Percentiles rank a stretch among this genome's conserved stretches.
Evolutionary conservation across 106 monocot genomes (phyloP).

Genomic region (Xerophyta viscosa): DNA sequence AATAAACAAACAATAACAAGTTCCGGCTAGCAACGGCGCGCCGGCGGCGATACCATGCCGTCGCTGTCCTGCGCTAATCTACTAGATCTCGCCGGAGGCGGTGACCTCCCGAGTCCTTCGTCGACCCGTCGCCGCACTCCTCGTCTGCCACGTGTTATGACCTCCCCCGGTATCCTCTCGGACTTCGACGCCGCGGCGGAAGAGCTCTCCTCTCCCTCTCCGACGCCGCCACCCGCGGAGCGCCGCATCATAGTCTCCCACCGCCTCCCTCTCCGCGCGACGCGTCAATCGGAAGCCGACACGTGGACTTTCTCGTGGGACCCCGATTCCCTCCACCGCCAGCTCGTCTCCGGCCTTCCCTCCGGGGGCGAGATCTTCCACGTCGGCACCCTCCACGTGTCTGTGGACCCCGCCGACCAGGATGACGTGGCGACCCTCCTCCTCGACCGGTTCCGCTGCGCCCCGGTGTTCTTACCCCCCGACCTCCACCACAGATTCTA

Average conservation of each 20-base stretch:
- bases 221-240: constrained; percentile 1
- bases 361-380: constrained; percentile 30
- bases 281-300: constrained; percentile 16
- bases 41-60: no score
- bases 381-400: constrained; percentile 51
- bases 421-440: constrained; percentile 37
- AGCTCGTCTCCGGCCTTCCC: constrained; percentile 65
- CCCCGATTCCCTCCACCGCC: constrained; percentile 43
- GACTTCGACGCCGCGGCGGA: no score
- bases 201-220: no score
- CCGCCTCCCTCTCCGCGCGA: constrained; percentile 29
- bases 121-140: no score
- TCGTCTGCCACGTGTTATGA: constrained; percentile 27
- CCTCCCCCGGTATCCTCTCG: constrained; percentile 36
- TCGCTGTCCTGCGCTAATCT: constrained; percentile 63
- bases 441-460: constrained; percentile 42
- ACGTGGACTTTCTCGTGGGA: constrained; percentile 38
- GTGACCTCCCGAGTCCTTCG: no score
- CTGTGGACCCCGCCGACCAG: constrained; percentile 21
- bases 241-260: constrained; percentile 54
- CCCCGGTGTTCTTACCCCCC: constrained; percentile 56
- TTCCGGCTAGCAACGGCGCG: no score
- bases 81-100: constrained; percentile 30
- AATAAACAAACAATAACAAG: no score
- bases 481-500: constrained; percentile 61